Percentiles rank a stretch among this genome's conserved stretches.
phyloP scores from a whole-genome alignment of 1,284 basidiomycete species.

The Ganoderma sinense region DNA sequence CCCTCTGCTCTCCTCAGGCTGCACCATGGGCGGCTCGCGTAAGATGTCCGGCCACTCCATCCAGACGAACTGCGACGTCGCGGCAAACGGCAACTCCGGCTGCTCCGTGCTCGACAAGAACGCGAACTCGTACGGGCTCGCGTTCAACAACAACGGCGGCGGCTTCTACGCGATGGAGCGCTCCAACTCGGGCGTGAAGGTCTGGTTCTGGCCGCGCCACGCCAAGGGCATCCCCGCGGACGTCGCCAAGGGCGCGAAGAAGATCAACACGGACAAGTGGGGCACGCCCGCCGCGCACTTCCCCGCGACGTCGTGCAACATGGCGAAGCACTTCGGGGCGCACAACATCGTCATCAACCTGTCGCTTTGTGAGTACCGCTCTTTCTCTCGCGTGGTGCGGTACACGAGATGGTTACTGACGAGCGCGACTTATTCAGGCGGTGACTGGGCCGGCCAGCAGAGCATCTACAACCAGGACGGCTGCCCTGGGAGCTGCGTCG shows the following conservation, averaged over 20 bases:
- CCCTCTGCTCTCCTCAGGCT: background rate
- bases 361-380: conserved; percentile 43
- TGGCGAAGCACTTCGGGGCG: conserved; percentile 55
- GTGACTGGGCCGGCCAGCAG: background rate
- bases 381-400: background rate
- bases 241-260: conserved; percentile 47
- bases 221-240: conserved; percentile 52
- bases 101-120: conserved; percentile 59
- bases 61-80: conserved; percentile 57
- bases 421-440: background rate
- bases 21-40: conserved; percentile 25
- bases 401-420: background rate
- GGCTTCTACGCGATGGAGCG: conserved; percentile 65
- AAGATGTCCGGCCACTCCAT: conserved; percentile 3
- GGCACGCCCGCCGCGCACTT: conserved; percentile 62
- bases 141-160: conserved; percentile 64
- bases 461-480: background rate
- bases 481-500: background rate
- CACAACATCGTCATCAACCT: conserved; percentile 67
- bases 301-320: conserved; percentile 55
- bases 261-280: conserved; percentile 56
- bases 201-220: conserved; percentile 67
- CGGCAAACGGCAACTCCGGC: conserved; percentile 62
- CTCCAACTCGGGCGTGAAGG: conserved; percentile 54
- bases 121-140: conserved; percentile 53